Evolutionary conservation across 208 protist species (phyloP), one percentile per base, ranked within the genome.

Genomic region (Borovskyia barvae): DNA sequence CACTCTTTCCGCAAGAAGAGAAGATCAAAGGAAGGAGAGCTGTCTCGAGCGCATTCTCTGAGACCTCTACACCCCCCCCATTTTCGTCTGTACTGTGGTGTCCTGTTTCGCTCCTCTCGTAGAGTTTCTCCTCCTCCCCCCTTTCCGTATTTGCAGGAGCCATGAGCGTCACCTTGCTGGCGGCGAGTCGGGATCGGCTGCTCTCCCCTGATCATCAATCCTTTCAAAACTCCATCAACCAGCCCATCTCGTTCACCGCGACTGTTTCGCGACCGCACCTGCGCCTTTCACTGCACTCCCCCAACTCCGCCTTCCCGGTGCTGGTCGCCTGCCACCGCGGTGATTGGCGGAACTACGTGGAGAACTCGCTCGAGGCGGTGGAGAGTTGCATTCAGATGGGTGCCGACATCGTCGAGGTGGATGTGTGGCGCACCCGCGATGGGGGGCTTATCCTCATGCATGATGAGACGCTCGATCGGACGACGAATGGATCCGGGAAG

Each of bases 291-390:
- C 54, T 80, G 5, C 72, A 77, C 54, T 66, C 47, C 3, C 59
- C 74, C n/a, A 47, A 70, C 58, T 52, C 66, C 8, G 17, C 51
- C 7, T 51, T 48, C 20, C 71, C 75, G 6, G 74, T 80, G 12
- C 74, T 72, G 15, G 72, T 87, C 29, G 80, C 75, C 30, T 87
- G 81, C 58, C 81, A 88, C 57, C 77, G 81, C 43, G 81, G 81
- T 19, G 81, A 85, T 63, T 88, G 77, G 77, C 72, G 77, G 52
- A 84, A 88, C 58, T 88, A 77, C 48, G 73, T 82, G 46, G 81
- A 88, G 71, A 88, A 88, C 77, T 80, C 74, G 26, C n/a, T 88
- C 5, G 81, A 88, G 66, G 81, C 81, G 11, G 62, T 88, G 40
- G 73, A 82, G 43, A 81, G 73, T 58, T 84, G 74, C 66, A 71